Evolutionary conservation across 2,329 filamentous ascomycete genomes (phyloP).

Genomic region (Ascochyta rabiei): DNA sequence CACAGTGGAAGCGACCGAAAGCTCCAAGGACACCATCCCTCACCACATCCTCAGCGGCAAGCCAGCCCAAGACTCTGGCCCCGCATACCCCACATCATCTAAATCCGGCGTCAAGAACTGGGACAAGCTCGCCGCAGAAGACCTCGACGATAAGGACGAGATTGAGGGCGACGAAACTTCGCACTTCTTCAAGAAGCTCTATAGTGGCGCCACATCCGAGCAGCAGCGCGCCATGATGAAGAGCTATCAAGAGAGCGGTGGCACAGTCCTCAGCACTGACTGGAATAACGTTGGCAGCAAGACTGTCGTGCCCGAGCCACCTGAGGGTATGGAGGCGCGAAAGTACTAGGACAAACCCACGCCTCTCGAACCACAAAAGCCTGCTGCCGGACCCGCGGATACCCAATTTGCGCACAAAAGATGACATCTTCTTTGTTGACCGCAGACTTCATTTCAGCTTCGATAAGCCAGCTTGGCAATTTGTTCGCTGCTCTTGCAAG

Average conservation of each 20-base stretch:
- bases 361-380: neutral
- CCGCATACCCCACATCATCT: slow-evolving; percentile 85
- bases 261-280: slow-evolving; percentile 88
- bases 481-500: too few species aligned
- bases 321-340: slow-evolving; percentile 78
- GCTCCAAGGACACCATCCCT: slow-evolving; percentile 20
- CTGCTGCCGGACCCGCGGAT: neutral
- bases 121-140: slow-evolving; percentile 73
- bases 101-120: slow-evolving; percentile 85
- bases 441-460: too few species aligned
- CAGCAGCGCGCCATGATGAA: slow-evolving; percentile 96
- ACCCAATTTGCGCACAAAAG: neutral
- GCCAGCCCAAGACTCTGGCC: slow-evolving; percentile 46
- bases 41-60: slow-evolving; percentile 28
- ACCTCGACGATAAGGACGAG: slow-evolving; percentile 60
- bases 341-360: slow-evolving; percentile 57
- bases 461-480: too few species aligned
- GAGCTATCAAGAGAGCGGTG: slow-evolving; percentile 92
- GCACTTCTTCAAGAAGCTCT: slow-evolving; percentile 88
- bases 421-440: too few species aligned
- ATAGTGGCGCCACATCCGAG: slow-evolving; percentile 76
- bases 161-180: slow-evolving; percentile 70
- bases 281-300: slow-evolving; percentile 81
- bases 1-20: slow-evolving; percentile 16
- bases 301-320: slow-evolving; percentile 73